Base-by-base conservation (phyloP, 192 early-diverging fungal genomes). In the Cetraspora pellucida region DNA sequence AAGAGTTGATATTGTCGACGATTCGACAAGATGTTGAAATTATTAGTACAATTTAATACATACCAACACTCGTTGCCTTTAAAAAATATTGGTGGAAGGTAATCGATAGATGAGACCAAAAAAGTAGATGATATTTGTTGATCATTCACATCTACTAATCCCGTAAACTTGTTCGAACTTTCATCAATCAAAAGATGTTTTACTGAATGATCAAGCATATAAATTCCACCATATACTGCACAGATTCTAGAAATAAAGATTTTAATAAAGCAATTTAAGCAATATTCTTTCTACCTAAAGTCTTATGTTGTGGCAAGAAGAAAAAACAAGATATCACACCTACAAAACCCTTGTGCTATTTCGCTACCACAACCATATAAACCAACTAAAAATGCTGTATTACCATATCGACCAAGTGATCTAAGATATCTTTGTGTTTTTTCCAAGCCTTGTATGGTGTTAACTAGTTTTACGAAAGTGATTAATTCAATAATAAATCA, bases 291-390 rank as follows among this genome's bases (percentile, higher is more conserved):
- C 21, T 14, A 59, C 10, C 13, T 8, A 45, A 27, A 25, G 2
- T 10, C 23, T 27, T 4, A 28, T 31, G 49, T 13, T 28, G 30
- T 58, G 2, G 43, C 14, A 30, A 23, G 17, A 21, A 30, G n/a
- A 21, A 27, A 13, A 10, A 25, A 44, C 46, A 46, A 19, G 2
- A 37, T 21, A 30, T 37, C 49, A 46, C 77, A 87, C 69, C 96
- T 89, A 82, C 95, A 95, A 81, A 97, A 96, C 8, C 94, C 90
- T 81, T 98, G 97, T 1, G 92, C 85, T 16, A 96, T 84, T 81
- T 98, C 95, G 52, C 93, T 95, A 6, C 92, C 92, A 37, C 91
- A 92, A 28, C 97, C 97, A 82, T 98, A 96, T 61, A 95, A 83
- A 3, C 92, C 88, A 58, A 90, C 89, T 21, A 98, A 78, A 73